Evolutionary conservation across 148 eudicot species (phyloP).

Genomic region (Chenopodium berlandieri): DNA sequence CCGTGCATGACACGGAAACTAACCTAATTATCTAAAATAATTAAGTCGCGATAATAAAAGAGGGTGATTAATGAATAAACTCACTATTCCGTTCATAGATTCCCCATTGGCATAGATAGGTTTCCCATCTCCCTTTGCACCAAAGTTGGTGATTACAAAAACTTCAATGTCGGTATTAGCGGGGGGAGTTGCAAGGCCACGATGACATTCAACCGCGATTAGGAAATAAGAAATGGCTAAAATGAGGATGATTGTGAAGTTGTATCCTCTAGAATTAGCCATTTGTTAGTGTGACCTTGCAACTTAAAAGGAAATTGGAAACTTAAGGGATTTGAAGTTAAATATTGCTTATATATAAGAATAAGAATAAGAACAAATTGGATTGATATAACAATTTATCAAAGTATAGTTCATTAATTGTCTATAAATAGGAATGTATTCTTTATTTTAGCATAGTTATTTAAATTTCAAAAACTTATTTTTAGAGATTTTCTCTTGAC

Average conservation of each 20-base stretch:
- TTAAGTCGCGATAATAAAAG: neutral
- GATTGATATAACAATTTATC: too few relatives aligned
- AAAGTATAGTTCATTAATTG: neutral
- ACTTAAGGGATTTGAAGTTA: neutral
- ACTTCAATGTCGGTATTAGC: neutral
- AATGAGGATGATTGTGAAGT: neutral
- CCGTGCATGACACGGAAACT: too few relatives aligned
- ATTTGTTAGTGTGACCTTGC: conserved; percentile 25
- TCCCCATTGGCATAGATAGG: conserved; percentile 23
- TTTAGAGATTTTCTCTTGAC: neutral
- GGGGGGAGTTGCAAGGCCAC: conserved; percentile 16
- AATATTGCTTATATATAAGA: neutral
- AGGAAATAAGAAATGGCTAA: conserved; percentile 13
- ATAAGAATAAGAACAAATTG: neutral
- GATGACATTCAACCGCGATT: neutral
- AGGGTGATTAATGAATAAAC: neutral
- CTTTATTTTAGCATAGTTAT: neutral
- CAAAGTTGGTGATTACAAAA: conserved; percentile 41
- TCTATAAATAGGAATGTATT: neutral
- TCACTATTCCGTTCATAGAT: conserved; percentile 30
- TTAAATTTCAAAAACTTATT: neutral
- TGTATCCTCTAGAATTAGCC: conserved; percentile 2
- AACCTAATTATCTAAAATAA: too few relatives aligned
- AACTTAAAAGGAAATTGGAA: neutral
- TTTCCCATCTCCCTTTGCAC: conserved; percentile 41